phyloP scores from a whole-genome alignment of 495 filamentous ascomycete species.

The Xanthoparmelia taractica region DNA sequence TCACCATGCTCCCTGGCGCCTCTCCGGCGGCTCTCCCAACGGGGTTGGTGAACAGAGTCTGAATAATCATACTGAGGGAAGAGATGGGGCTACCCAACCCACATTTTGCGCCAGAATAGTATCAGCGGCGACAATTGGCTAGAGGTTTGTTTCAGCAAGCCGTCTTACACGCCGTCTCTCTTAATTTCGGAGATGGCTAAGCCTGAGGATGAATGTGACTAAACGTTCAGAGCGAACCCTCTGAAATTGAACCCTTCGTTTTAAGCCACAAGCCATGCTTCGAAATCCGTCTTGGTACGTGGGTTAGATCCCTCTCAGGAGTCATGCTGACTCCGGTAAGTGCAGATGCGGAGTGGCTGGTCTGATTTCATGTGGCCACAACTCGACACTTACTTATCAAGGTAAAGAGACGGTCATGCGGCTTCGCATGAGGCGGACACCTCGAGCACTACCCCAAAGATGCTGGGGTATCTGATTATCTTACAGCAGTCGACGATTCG shows the following conservation, averaged over 20 bases:
- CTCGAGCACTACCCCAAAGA: background rate
- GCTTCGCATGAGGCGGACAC: background rate
- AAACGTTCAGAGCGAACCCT: too few relatives aligned
- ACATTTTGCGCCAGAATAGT: background rate
- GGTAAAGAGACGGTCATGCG: background rate
- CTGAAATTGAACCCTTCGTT: too few relatives aligned
- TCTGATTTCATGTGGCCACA: too few relatives aligned
- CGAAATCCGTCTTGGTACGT: too few relatives aligned
- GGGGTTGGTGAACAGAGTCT: background rate
- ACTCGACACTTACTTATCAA: background rate
- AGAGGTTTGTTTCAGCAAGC: background rate
- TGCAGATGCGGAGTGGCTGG: too few relatives aligned
- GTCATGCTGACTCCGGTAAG: too few relatives aligned
- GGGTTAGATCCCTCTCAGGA: too few relatives aligned
- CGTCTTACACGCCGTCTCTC: background rate
- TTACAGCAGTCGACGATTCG: background rate
- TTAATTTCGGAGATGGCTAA: background rate
- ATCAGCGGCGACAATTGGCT: background rate
- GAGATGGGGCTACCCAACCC: slow-evolving; percentile 2
- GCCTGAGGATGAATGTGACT: background rate
- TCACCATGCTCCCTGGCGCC: too few relatives aligned
- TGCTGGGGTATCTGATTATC: background rate
- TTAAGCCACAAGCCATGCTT: too few relatives aligned
- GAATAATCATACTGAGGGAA: background rate
- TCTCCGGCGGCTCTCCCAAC: background rate